Conservation (phyloP, 2,329 filamentous ascomycete species). For the Hypoxylon sp. region DNA sequence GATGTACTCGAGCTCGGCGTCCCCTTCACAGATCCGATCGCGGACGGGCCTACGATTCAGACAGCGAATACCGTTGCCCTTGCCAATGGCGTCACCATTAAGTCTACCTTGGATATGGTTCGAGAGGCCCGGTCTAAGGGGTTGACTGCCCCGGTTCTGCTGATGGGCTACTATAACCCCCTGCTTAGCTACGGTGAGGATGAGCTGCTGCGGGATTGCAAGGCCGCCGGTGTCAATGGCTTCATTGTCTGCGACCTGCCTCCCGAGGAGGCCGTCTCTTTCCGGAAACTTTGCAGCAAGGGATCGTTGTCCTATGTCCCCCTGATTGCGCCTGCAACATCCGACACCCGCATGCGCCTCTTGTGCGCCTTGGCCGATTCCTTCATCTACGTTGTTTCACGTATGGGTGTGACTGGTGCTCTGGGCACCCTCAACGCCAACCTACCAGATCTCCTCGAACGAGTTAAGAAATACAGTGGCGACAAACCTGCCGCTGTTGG, state of each 20-base stretch:
- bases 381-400: constrained; percentile 98
- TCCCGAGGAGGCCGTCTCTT: constrained; percentile 94
- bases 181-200: constrained; percentile 95
- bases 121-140: constrained; percentile 83
- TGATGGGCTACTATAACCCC: constrained; percentile 99
- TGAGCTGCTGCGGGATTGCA: constrained; percentile 85
- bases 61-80: constrained; percentile 93
- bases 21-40: constrained; percentile 98
- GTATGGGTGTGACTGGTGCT: constrained; percentile 96
- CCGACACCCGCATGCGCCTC: constrained; percentile 92
- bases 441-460: constrained; percentile 83
- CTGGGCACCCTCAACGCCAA: constrained; percentile 85
- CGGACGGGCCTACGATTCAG: constrained; percentile 97
- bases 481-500: constrained; percentile 93
- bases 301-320: constrained; percentile 94
- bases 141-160: constrained; percentile 84
- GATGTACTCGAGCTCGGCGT: constrained; percentile 97
- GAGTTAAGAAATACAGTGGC: constrained; percentile 93
- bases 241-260: constrained; percentile 98
- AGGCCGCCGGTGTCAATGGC: constrained; percentile 88
- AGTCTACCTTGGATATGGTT: constrained; percentile 85
- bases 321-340: constrained; percentile 95
- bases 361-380: constrained; percentile 97
- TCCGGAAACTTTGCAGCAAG: constrained; percentile 85
- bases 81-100: constrained; percentile 88